Evolutionary conservation across 495 filamentous ascomycete species (phyloP).

Genomic region (Cudoniella acicularis): DNA sequence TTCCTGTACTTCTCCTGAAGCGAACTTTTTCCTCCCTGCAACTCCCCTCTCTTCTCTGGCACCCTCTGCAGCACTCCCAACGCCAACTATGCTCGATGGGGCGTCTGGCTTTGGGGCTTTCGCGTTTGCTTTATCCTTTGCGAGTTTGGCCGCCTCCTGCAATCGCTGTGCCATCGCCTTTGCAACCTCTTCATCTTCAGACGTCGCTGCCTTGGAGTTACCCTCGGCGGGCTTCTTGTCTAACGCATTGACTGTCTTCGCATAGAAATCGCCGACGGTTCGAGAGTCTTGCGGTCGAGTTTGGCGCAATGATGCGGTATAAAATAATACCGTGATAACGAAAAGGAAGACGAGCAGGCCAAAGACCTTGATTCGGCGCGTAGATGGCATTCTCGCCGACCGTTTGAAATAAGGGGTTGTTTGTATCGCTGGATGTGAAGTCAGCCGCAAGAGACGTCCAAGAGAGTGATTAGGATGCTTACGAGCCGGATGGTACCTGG

Average conservation of each 20-base stretch:
- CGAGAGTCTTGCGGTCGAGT: constrained; percentile 32
- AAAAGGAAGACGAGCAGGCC: constrained; percentile 53
- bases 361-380: constrained; percentile 60
- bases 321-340: constrained; percentile 52
- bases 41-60: constrained; percentile 45
- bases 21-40: constrained; percentile 58
- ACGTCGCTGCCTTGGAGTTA: constrained; percentile 6
- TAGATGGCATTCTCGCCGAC: constrained; percentile 60
- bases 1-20: constrained; percentile 30
- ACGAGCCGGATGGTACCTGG: neutral
- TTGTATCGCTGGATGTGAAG: constrained; percentile 6
- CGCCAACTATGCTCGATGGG: constrained; percentile 41
- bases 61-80: constrained; percentile 35
- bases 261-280: constrained; percentile 49
- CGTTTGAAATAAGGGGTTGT: constrained; percentile 19
- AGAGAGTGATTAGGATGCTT: too few relatives aligned
- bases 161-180: constrained; percentile 19
- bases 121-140: constrained; percentile 50
- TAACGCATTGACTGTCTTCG: constrained; percentile 49
- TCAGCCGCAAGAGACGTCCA: too few relatives aligned
- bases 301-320: constrained; percentile 60
- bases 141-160: constrained; percentile 48
- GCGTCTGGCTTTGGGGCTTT: constrained; percentile 50
- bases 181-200: constrained; percentile 17
- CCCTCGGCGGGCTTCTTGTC: constrained; percentile 31